Conservation (phyloP, 169 alveolate genomes). For the Cryptosporidium ubiquitum region DNA sequence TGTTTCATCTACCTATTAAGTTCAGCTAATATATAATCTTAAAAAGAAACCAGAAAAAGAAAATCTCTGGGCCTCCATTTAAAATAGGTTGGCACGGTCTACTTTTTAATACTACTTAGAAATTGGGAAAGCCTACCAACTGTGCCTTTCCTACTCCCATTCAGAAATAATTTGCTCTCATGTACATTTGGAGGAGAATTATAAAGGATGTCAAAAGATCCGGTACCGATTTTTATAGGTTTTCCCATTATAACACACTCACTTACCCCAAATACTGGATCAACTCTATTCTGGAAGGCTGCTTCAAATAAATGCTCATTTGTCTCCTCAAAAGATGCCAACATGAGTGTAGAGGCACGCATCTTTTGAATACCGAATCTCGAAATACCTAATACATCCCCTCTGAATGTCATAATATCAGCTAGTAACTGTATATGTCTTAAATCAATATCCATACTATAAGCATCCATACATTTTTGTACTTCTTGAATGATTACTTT, state of each 20-base stretch:
- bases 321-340: constrained; percentile 99
- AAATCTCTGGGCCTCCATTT: not conserved
- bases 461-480: constrained; percentile 92
- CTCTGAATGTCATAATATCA: constrained; percentile 97
- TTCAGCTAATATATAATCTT: not conserved
- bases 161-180: constrained; percentile 3
- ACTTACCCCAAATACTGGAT: constrained; percentile 92
- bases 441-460: constrained; percentile 93
- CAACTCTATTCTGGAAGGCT: constrained; percentile 92
- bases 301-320: constrained; percentile 97
- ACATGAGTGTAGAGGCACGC: constrained; percentile 96
- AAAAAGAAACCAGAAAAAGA: not conserved
- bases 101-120: constrained; percentile 25
- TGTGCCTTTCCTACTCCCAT: constrained; percentile 1
- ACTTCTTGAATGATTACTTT: constrained; percentile 93
- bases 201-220: constrained; percentile 90
- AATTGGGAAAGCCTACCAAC: constrained; percentile 51
- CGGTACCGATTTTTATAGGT: constrained; percentile 95
- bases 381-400: constrained; percentile 95
- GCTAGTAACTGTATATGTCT: constrained; percentile 96
- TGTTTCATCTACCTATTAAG: not conserved
- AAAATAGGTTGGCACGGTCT: not conserved
- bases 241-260: constrained; percentile 98
- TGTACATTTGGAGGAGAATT: constrained; percentile 59
- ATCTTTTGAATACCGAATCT: constrained; percentile 97